Percentiles rank a stretch among this genome's conserved stretches.
These are phyloP conservation scores for Starmerella asiatica DNA, from an alignment of 805 yeast species.

Conservation along the genomic window DNA sequence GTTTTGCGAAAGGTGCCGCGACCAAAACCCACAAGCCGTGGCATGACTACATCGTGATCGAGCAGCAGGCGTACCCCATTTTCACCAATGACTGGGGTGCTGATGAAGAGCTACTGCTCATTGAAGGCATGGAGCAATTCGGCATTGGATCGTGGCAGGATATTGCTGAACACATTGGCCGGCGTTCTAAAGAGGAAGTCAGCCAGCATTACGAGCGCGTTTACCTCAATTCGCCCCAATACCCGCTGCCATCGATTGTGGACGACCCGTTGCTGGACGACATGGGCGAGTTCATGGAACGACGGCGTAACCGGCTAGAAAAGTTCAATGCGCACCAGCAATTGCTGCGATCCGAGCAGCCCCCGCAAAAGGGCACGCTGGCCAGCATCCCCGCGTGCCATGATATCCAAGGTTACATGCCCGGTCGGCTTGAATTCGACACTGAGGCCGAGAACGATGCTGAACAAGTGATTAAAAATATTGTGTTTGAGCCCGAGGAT, in stretches of 20 bases:
- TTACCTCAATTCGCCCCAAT: slow-evolving; percentile 54
- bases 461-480: slow-evolving; percentile 82
- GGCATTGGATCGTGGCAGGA: slow-evolving; percentile 98
- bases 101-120: slow-evolving; percentile 78
- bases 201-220: slow-evolving; percentile 63
- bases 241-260: slow-evolving; percentile 82
- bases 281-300: slow-evolving; percentile 54
- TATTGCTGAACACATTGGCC: slow-evolving; percentile 91
- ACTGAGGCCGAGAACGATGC: slow-evolving; percentile 96
- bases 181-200: slow-evolving; percentile 82
- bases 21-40: slow-evolving; percentile 84
- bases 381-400: slow-evolving; percentile 94
- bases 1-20: slow-evolving; percentile 72
- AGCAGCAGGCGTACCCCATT: slow-evolving; percentile 89
- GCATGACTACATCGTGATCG: slow-evolving; percentile 84
- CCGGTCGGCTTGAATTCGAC: slow-evolving; percentile 94
- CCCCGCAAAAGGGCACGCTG: slow-evolving; percentile 58
- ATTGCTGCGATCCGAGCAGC: slow-evolving; percentile 34
- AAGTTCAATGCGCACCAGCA: slow-evolving; percentile 48
- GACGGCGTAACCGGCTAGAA: slow-evolving; percentile 60
- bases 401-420: slow-evolving; percentile 96
- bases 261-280: slow-evolving; percentile 50
- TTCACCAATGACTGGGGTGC: slow-evolving; percentile 94
- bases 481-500: slow-evolving; percentile 92
- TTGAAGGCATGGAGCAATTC: slow-evolving; percentile 81